A percentile compares a stretch with the other conserved stretches of the same genome.
Conservation (phyloP, 257 asterid genomes). For the Salvia miltiorrhiza region DNA sequence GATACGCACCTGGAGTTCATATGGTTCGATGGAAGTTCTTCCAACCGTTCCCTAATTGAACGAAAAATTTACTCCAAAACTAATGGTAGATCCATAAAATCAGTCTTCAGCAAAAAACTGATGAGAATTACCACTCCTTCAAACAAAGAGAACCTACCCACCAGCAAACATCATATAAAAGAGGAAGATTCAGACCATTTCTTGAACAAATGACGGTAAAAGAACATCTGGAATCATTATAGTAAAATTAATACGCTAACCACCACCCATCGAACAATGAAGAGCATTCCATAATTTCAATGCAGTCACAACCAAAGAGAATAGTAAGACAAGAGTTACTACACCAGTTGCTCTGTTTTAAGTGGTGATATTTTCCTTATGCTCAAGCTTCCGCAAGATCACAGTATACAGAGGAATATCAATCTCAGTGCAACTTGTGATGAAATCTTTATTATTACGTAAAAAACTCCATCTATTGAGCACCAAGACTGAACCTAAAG, state of each 20-base stretch:
- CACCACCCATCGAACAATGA: not conserved
- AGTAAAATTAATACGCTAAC: not conserved
- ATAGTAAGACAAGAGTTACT: conserved; percentile 8
- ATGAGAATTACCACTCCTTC: not conserved
- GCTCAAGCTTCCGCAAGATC: conserved; percentile 11
- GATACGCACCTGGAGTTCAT: not conserved
- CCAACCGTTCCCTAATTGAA: not conserved
- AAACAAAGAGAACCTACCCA: too few species aligned
- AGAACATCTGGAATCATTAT: not conserved
- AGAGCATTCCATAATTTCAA: conserved; percentile 5
- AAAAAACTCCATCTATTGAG: conserved; percentile 14
- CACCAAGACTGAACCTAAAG: conserved; percentile 22
- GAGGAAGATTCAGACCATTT: not conserved
- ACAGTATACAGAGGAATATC: not conserved
- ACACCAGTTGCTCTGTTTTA: conserved; percentile 3
- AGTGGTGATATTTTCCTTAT: not conserved
- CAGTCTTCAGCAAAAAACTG: not conserved
- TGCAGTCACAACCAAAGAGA: not conserved
- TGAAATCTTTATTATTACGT: conserved; percentile 16
- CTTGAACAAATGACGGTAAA: not conserved
- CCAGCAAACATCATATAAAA: not conserved
- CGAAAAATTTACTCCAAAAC: not conserved
- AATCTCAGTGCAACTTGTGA: conserved; percentile 13
- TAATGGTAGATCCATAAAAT: not conserved
- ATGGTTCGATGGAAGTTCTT: not conserved